Evolutionary conservation across 2,329 filamentous ascomycete genomes (phyloP).

Genomic region (Atkinsonella texensis): DNA sequence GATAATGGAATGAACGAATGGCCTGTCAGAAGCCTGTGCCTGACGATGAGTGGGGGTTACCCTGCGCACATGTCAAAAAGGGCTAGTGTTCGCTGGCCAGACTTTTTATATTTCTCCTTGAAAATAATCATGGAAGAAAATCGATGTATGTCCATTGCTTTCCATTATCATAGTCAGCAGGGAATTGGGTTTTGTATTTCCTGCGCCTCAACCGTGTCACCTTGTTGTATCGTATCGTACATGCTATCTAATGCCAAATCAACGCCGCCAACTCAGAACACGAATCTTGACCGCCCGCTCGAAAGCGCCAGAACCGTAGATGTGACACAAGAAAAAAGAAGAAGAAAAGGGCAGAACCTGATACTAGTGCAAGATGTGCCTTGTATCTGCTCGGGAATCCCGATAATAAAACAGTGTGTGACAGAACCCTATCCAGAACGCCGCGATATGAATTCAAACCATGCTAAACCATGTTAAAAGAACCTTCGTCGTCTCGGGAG

Average conservation of each 20-base stretch:
- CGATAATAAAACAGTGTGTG: neutral
- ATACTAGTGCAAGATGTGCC: neutral
- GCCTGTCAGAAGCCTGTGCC: neutral
- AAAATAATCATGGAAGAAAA: no score
- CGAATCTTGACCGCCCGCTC: neutral
- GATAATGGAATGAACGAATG: no score
- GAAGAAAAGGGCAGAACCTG: neutral
- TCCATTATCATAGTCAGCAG: no score
- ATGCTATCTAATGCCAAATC: neutral
- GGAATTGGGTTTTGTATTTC: neutral
- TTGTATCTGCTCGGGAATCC: neutral
- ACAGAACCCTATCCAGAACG: neutral
- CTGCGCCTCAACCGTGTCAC: neutral
- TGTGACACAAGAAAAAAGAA: neutral
- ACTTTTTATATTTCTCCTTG: no score
- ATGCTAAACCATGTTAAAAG: neutral
- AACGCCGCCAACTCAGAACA: neutral
- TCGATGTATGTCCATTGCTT: no score
- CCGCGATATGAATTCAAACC: neutral
- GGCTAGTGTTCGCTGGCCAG: no score
- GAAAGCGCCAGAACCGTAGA: neutral
- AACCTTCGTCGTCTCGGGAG: neutral
- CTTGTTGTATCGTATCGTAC: neutral
- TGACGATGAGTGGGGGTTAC: neutral
- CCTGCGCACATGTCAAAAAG: neutral